Base-by-base conservation (phyloP, 805 yeast species). In the Spathaspora arborariae region DNA sequence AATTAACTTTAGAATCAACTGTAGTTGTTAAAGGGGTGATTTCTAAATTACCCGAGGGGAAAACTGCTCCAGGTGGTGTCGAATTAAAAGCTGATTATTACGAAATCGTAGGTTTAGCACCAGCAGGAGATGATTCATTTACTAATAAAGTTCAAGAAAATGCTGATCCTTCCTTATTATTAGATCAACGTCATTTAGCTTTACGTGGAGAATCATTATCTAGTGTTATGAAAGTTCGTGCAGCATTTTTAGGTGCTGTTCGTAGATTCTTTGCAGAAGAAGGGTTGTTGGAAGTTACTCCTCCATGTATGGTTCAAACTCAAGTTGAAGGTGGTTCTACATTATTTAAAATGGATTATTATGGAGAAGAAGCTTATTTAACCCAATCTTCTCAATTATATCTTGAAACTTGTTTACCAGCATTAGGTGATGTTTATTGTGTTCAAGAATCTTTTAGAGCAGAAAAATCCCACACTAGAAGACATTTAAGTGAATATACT, bases 321-420 rank as follows among this genome's bases (percentile, higher is more conserved):
- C 98, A 94, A 76, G 99, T 94, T 50, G 99, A 94, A 74, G 99
- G 99, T 66, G 99, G 99, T 45, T 87, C 97, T 35, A 94, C 99
- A 15, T 76, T 94, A 63, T 94, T 94, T 78, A 82, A 84, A 60
- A 75, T 94, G 74, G 86, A 88, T 67, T 94, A 95, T 76, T 94
- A 94, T 66, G 98, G 97, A 46, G 96, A 94, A 74, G 94, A 91
- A 66, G 98, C 99, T 9, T 94, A 75, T 70, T 77, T 94, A 62
- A 95, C 99, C 16, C 99, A 94, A 74, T 87, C 96, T 7, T 92
- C 98, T 15, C 99, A 94, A 75, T 80, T 94, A 60, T 94, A 94
- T 70, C 77, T 94, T 67, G 99, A 94, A 75, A 92, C 99, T 11
- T 86, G 95, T 72, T 79, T 94, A 59, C 96, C 99, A 27, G 85